Evolutionary conservation across 2,329 filamentous ascomycete species (phyloP).

Genomic region (Xylariales sp.): DNA sequence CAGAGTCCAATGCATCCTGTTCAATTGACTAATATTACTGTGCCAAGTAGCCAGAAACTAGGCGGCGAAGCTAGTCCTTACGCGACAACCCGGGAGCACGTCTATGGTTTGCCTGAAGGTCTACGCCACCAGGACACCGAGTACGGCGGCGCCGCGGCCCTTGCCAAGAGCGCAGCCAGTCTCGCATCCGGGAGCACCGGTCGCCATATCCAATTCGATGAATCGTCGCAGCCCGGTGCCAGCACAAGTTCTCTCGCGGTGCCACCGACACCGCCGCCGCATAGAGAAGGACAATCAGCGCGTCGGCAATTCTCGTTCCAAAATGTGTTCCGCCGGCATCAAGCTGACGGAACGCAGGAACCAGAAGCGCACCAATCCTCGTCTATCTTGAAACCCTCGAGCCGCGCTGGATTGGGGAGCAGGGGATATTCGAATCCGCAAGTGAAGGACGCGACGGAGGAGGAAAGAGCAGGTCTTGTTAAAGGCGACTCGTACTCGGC

Average conservation of each 20-base stretch:
- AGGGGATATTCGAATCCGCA: slow-evolving; percentile 37
- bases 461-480: slow-evolving; percentile 79
- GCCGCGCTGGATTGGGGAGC: slow-evolving; percentile 28
- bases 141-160: slow-evolving; percentile 42
- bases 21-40: slow-evolving; percentile 56
- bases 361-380: slow-evolving; percentile 20
- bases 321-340: slow-evolving; percentile 66
- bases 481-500: slow-evolving; percentile 55
- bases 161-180: slow-evolving; percentile 25
- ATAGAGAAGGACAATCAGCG: slow-evolving; percentile 42
- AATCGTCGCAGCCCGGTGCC: slow-evolving; percentile 35
- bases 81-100: slow-evolving; percentile 36
- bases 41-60: slow-evolving; percentile 42
- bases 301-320: slow-evolving; percentile 89
- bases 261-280: slow-evolving; percentile 59
- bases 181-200: slow-evolving; percentile 36
- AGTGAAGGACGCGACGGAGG: slow-evolving; percentile 63
- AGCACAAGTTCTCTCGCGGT: slow-evolving; percentile 35
- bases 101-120: slow-evolving; percentile 44
- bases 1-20: slow-evolving; percentile 58
- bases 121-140: slow-evolving; percentile 37
- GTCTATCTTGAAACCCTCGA: slow-evolving; percentile 24
- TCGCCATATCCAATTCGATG: slow-evolving; percentile 44
- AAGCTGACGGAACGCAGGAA: slow-evolving; percentile 27
- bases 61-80: slow-evolving; percentile 37